Evolutionary conservation across 805 yeast species (phyloP).

Genomic region (Cyberlindnera bimundalis): DNA sequence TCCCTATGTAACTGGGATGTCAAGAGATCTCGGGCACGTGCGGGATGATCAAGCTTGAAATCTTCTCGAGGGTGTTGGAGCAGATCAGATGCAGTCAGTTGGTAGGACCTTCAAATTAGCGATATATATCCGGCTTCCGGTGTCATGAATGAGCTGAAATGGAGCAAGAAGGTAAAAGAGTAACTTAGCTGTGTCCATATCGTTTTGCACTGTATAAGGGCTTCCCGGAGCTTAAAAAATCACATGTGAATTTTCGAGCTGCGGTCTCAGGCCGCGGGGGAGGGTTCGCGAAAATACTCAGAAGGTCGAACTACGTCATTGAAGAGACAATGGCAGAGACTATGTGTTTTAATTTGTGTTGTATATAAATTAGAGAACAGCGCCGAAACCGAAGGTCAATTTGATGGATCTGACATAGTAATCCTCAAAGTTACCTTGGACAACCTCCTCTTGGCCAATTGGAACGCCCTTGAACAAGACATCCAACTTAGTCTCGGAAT

Average conservation of each 20-base stretch:
- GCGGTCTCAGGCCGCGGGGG: too few species aligned
- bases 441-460: slow-evolving; percentile 90
- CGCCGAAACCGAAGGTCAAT: slow-evolving; percentile 91
- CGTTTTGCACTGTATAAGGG: neutral
- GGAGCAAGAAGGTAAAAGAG: too few species aligned
- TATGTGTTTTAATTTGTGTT: too few species aligned
- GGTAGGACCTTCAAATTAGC: neutral
- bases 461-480: slow-evolving; percentile 88
- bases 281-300: neutral
- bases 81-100: too few species aligned
- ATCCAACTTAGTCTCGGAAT: slow-evolving; percentile 78
- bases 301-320: slow-evolving; percentile 1
- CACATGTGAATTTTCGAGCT: slow-evolving; percentile 10
- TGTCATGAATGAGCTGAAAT: too few species aligned
- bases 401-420: slow-evolving; percentile 88
- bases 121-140: too few species aligned
- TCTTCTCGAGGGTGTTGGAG: too few species aligned
- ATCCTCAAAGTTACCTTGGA: slow-evolving; percentile 78
- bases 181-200: neutral
- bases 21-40: neutral
- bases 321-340: neutral
- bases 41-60: neutral
- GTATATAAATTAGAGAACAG: slow-evolving; percentile 51
- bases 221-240: slow-evolving; percentile 3
- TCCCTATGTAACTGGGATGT: neutral